Conservation (phyloP, 2,329 filamentous ascomycete genomes). For the Colletotrichum falcatum region DNA sequence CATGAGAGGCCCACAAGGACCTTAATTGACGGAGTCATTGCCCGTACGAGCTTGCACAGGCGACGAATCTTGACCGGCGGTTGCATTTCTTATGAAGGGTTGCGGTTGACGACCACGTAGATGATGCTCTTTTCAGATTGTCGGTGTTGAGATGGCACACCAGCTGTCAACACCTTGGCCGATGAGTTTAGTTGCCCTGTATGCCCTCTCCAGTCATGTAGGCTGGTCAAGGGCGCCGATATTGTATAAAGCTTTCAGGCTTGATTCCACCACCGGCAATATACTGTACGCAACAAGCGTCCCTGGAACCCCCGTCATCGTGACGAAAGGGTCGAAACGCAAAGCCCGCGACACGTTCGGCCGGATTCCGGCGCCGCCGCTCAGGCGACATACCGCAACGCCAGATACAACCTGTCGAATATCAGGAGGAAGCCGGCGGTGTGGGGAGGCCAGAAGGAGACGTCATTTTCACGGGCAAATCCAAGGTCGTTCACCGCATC, state of each 20-base stretch:
- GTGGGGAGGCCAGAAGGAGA: background rate
- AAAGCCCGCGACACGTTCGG: background rate
- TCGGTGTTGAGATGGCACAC: background rate
- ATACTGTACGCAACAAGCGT: background rate
- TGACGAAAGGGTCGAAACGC: background rate
- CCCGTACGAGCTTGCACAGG: background rate
- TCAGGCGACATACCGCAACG: background rate
- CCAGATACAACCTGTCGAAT: background rate
- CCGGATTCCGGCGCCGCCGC: background rate
- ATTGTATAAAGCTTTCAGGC: no score
- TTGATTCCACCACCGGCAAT: background rate
- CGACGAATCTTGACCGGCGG: background rate
- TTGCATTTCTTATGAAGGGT: background rate
- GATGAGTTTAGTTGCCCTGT: background rate
- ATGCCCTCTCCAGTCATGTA: no score
- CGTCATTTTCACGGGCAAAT: constrained; percentile 1
- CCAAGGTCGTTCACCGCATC: background rate
- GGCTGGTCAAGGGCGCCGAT: background rate
- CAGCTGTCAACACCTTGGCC: background rate
- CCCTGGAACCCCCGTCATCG: background rate
- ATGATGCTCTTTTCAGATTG: background rate
- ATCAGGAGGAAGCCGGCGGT: background rate
- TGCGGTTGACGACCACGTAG: background rate
- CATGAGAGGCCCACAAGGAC: constrained; percentile 13
- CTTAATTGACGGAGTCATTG: constrained; percentile 15